Percentiles rank a stretch among this genome's conserved stretches.
phyloP scores from a whole-genome alignment of 192 early-diverging fungal species.

The Entomortierella lignicola region DNA sequence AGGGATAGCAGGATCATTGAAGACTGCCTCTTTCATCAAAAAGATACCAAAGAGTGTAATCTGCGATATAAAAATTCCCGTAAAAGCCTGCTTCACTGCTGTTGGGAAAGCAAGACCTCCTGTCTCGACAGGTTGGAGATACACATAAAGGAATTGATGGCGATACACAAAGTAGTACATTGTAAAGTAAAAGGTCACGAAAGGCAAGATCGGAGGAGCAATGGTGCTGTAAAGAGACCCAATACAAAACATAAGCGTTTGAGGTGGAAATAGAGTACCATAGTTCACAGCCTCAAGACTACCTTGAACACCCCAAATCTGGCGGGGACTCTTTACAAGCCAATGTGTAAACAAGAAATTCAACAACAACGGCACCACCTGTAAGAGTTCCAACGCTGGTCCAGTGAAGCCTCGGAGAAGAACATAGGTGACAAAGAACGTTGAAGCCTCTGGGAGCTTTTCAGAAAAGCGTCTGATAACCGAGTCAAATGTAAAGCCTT shows the following conservation, averaged over 20 bases:
- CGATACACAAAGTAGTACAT: constrained; percentile 80
- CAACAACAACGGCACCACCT: constrained; percentile 73
- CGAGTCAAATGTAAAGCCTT: constrained; percentile 53
- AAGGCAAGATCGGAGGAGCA: constrained; percentile 83
- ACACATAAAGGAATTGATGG: constrained; percentile 87
- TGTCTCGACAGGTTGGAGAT: constrained; percentile 64
- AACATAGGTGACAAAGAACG: constrained; percentile 89
- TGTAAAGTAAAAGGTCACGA: constrained; percentile 79
- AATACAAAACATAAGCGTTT: constrained; percentile 72
- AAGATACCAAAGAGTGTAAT: constrained; percentile 80
- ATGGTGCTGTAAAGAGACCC: constrained; percentile 85
- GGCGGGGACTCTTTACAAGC: constrained; percentile 80
- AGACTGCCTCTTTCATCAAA: constrained; percentile 62
- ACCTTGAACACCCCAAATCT: constrained; percentile 64
- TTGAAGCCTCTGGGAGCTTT: constrained; percentile 78
- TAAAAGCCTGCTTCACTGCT: constrained; percentile 69
- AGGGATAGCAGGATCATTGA: constrained; percentile 49
- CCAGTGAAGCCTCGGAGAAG: constrained; percentile 77
- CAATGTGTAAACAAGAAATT: constrained; percentile 65
- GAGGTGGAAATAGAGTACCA: constrained; percentile 72
- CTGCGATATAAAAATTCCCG: constrained; percentile 79
- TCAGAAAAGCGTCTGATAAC: constrained; percentile 64
- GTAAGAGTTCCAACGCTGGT: constrained; percentile 74
- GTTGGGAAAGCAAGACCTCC: constrained; percentile 74
- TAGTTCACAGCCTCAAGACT: constrained; percentile 64